Percentiles rank a stretch among this genome's conserved stretches.
Conservation (phyloP, 2,329 filamentous ascomycete genomes). For the Arthrobotrys conoides region DNA sequence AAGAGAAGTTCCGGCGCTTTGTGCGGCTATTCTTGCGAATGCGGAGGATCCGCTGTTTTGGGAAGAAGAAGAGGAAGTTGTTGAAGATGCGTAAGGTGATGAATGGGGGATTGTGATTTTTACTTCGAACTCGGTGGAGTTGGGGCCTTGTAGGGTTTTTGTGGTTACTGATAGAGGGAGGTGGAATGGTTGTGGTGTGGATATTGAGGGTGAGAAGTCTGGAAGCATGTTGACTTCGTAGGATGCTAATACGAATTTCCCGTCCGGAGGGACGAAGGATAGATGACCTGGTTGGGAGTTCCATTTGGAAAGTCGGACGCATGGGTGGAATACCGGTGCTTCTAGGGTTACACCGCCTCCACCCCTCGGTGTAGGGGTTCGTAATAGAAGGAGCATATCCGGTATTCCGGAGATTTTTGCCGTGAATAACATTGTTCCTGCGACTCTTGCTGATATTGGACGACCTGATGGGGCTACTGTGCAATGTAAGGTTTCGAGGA, state of each 20-base stretch:
- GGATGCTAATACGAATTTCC: slow-evolving; percentile 90
- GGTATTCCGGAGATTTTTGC: slow-evolving; percentile 95
- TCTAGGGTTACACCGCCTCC: slow-evolving; percentile 72
- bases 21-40: slow-evolving; percentile 55
- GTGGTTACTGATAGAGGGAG: slow-evolving; percentile 87
- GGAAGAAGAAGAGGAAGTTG: slow-evolving; percentile 66
- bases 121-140: slow-evolving; percentile 89
- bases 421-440: slow-evolving; percentile 94
- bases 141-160: slow-evolving; percentile 80
- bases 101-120: slow-evolving; percentile 76
- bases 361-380: slow-evolving; percentile 76
- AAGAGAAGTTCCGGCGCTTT: slow-evolving; percentile 40
- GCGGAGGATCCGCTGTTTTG: slow-evolving; percentile 67
- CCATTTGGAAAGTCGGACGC: slow-evolving; percentile 91
- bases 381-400: slow-evolving; percentile 85
- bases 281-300: slow-evolving; percentile 88
- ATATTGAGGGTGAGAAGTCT: slow-evolving; percentile 70
- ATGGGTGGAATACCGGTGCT: slow-evolving; percentile 94
- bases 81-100: slow-evolving; percentile 67
- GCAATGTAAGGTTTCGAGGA: slow-evolving; percentile 89
- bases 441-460: slow-evolving; percentile 86
- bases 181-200: slow-evolving; percentile 75
- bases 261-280: slow-evolving; percentile 96
- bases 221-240: slow-evolving; percentile 95
- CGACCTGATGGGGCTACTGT: slow-evolving; percentile 91